A percentile compares a stretch with the other conserved stretches of the same genome.
phyloP scores from a whole-genome alignment of 1,284 basidiomycete species.

The Ceratobasidium sp. region DNA sequence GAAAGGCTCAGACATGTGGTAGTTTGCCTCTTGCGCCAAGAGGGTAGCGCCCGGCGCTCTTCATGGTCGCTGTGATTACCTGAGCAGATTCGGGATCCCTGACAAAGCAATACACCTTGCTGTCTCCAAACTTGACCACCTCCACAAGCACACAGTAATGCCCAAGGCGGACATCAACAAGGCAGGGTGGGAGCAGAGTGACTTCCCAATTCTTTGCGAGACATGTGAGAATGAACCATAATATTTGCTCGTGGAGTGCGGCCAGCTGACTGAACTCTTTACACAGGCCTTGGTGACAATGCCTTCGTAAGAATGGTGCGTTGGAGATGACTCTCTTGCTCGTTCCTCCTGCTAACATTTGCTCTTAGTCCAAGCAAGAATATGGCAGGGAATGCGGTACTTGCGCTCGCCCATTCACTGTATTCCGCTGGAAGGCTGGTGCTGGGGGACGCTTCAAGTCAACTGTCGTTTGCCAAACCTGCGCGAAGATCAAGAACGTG shows the following conservation, averaged over 20 bases:
- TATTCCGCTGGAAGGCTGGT: conserved; percentile 99
- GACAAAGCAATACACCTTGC: too few species aligned
- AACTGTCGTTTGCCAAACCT: conserved; percentile 98
- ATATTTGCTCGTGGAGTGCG: conserved; percentile 50
- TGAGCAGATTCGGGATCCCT: not conserved
- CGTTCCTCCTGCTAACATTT: not conserved
- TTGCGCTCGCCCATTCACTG: conserved; percentile 94
- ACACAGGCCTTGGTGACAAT: conserved; percentile 82
- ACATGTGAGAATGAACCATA: conserved; percentile 68
- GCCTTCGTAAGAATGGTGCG: conserved; percentile 72
- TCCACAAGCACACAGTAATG: conserved; percentile 18
- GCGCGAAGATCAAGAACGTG: conserved; percentile 98
- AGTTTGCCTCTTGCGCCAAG: too few species aligned
- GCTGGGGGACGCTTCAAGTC: conserved; percentile 93
- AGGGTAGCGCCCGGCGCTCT: too few species aligned
- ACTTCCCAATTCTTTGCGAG: conserved; percentile 90
- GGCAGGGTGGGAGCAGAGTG: conserved; percentile 90
- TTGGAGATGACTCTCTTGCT: conserved; percentile 1
- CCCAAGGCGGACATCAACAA: conserved; percentile 77
- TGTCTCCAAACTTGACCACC: conserved; percentile 24
- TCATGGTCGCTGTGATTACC: too few species aligned
- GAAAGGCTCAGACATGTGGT: not conserved
- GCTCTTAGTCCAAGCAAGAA: conserved; percentile 87
- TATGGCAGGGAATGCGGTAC: conserved; percentile 95
- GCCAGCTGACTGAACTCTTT: conserved; percentile 45